Conservation (phyloP, 306 rosid species). For the Lathyrus tuberosus region DNA sequence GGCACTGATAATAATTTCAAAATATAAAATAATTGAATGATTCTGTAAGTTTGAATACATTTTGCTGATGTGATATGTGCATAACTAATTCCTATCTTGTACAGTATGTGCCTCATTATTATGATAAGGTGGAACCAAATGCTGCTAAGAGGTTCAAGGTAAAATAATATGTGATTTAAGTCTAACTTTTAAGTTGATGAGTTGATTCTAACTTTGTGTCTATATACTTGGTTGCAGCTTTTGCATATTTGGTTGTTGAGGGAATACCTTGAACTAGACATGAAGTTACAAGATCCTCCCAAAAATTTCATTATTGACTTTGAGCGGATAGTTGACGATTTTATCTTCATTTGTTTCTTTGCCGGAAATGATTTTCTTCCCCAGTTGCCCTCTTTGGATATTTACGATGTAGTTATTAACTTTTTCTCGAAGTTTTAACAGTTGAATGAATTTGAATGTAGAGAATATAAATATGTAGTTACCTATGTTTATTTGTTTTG, state of each 20-base stretch:
- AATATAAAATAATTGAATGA: too few relatives aligned
- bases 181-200: not conserved
- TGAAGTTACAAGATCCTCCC: conserved; percentile 52
- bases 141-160: conserved; percentile 49
- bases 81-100: not conserved
- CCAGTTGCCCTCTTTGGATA: conserved; percentile 55
- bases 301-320: conserved; percentile 38
- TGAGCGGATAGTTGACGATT: conserved; percentile 64
- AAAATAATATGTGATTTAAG: not conserved
- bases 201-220: conserved; percentile 1
- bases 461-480: too few relatives aligned
- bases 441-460: not conserved
- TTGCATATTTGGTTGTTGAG: conserved; percentile 62
- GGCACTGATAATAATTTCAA: too few relatives aligned
- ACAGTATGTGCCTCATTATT: conserved; percentile 30
- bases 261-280: conserved; percentile 59
- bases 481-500: not conserved
- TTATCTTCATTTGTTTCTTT: conserved; percentile 59
- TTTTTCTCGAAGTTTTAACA: not conserved
- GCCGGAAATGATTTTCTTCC: conserved; percentile 75
- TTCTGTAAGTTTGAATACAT: not conserved
- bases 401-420: conserved; percentile 45
- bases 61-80: not conserved
- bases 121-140: not conserved
- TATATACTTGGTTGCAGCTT: conserved; percentile 46